Evolutionary conservation across 768 basidiomycete species (phyloP).

Genomic region (Leccinum uliginosum): DNA sequence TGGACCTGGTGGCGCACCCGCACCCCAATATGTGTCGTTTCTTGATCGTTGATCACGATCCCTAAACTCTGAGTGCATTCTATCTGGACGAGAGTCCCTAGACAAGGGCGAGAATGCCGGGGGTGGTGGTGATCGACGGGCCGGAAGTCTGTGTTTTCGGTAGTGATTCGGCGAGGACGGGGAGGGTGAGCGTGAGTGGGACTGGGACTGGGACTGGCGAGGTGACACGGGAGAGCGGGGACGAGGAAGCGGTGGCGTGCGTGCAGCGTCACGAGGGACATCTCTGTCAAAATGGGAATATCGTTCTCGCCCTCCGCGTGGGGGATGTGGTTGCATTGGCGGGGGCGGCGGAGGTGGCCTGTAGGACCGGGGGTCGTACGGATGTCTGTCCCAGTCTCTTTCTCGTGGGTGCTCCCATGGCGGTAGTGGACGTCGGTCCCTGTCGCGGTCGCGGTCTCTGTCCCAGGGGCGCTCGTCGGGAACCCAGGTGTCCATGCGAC

Average conservation of each 20-base stretch:
- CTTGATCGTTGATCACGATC: conserved; percentile 35
- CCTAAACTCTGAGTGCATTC: conserved; percentile 31
- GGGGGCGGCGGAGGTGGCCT: conserved; percentile 10
- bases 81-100: conserved; percentile 33
- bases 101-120: conserved; percentile 37
- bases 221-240: conserved; percentile 22
- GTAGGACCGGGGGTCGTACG: conserved; percentile 18
- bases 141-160: conserved; percentile 31
- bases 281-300: conserved; percentile 22
- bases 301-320: conserved; percentile 22
- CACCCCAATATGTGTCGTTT: conserved; percentile 22
- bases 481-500: conserved; percentile 24
- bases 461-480: conserved; percentile 26
- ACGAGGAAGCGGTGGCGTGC: conserved; percentile 19
- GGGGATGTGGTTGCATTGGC: conserved; percentile 6
- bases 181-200: conserved; percentile 41
- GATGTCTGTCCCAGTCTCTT: conserved; percentile 22
- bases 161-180: conserved; percentile 33
- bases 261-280: conserved; percentile 18
- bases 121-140: conserved; percentile 35
- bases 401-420: conserved; percentile 23
- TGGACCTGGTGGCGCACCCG: conserved; percentile 8
- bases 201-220: conserved; percentile 27
- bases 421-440: conserved; percentile 23
- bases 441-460: conserved; percentile 21